Percentiles rank a stretch among this genome's conserved stretches.
Evolutionary conservation across 768 basidiomycete species (phyloP).

Genomic region (Leccinum barrowsii): DNA sequence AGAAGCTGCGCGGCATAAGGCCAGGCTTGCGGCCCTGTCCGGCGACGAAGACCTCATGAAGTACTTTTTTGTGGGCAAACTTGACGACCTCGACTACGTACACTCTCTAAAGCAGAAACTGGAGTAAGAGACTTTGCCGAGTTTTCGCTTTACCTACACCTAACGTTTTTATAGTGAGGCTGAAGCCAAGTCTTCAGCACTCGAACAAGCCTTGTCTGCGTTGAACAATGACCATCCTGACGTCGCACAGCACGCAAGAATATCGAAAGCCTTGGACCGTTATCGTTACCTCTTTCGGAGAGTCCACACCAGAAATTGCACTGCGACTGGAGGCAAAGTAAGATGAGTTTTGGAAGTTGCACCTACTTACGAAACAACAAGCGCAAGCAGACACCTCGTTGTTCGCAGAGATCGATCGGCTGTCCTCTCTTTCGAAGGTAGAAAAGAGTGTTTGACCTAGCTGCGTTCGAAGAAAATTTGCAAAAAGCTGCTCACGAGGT

Average conservation of each 20-base stretch:
- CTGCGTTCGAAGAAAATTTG: constrained; percentile 68
- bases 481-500: constrained; percentile 68
- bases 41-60: constrained; percentile 69
- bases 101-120: constrained; percentile 52
- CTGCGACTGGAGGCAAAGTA: constrained; percentile 64
- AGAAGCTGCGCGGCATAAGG: constrained; percentile 70
- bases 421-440: constrained; percentile 88
- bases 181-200: constrained; percentile 45
- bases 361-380: constrained; percentile 61
- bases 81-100: constrained; percentile 50
- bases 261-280: constrained; percentile 47
- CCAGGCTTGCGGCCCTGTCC: constrained; percentile 69
- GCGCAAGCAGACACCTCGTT: constrained; percentile 68
- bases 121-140: constrained; percentile 39
- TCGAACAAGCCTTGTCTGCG: constrained; percentile 47
- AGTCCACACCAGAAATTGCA: constrained; percentile 47
- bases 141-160: neutral
- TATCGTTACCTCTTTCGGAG: constrained; percentile 67
- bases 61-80: constrained; percentile 60
- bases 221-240: constrained; percentile 53
- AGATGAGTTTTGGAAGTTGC: constrained; percentile 56
- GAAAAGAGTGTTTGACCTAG: constrained; percentile 80
- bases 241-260: constrained; percentile 41
- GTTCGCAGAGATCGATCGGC: constrained; percentile 81
- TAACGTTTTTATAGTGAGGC: constrained; percentile 42